Base-by-base conservation (phyloP, 176 grass and related monocot species). In the Triticum timopheevii region DNA sequence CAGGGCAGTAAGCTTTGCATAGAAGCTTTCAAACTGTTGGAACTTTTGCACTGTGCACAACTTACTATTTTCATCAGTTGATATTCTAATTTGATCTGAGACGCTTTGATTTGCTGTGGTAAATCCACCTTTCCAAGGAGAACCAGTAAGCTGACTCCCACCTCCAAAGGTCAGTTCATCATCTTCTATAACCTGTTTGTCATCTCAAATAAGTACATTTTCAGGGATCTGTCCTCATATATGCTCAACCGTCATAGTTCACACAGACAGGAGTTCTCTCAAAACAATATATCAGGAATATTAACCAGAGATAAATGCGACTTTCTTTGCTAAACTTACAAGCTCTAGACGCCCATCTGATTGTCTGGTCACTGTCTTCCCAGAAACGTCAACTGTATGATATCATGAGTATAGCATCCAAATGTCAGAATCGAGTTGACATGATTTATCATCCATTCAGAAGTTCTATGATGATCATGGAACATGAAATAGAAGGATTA, bases 91-190 rank as follows among this genome's bases (percentile, higher is more conserved):
- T 89, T 92, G 70, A 17, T 89, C 84, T 72, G 65, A 83, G 36
- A 73, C 50, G 80, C 88, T 98, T 86, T 84, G 90, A 80, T 98
- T 95, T 94, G 88, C 96, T 68, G 87, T 83, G 50, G 91, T 80
- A 98, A 94, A 93, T 87, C 76, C 90, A 80, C 65, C 75, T 84
- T 92, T 84, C 91, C 90, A 95, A 84, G 83, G 62, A 92, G 88
- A 91, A 65, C 81, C 78, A 42, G 42, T 61, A 63, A 90, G 70
- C 25, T 76, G 82, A 88, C 35, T 79, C 66, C 86, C 86, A 92
- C 83, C 88, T 58, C 79, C 86, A 82, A 83, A 92, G 22, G 44
- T 85, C 87, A 94, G 78, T 52, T 90, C 92, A 92, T 91, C 90
- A 88, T 95, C 85, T 35, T 95, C 86, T 76, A 87, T 85, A 80